Percentiles rank a stretch among this genome's conserved stretches.
Evolutionary conservation across 345 rosid species (phyloP).

Genomic region (Eutrema yunnanense): DNA sequence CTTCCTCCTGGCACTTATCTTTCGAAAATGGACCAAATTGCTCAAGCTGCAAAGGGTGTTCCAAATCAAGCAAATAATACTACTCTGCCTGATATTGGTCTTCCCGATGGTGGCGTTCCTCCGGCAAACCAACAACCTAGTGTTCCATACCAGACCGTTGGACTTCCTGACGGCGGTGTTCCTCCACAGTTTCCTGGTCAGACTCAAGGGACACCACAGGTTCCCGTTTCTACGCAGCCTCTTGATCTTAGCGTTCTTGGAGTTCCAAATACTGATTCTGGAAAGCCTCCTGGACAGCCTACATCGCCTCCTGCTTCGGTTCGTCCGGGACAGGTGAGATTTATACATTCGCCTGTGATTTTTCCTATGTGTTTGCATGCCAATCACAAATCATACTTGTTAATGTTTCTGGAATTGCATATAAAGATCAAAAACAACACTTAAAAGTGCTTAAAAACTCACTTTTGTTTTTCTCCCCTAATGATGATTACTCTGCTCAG

Average conservation of each 20-base stretch:
- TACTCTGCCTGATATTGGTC: slow-evolving; percentile 48
- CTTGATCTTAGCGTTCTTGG: slow-evolving; percentile 95
- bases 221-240: slow-evolving; percentile 58
- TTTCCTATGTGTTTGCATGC: not conserved
- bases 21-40: slow-evolving; percentile 59
- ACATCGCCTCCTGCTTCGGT: slow-evolving; percentile 60
- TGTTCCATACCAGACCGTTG: slow-evolving; percentile 44
- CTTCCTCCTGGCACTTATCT: slow-evolving; percentile 89
- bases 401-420: not conserved
- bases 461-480: not conserved
- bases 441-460: not conserved
- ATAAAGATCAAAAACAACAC: not conserved
- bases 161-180: slow-evolving; percentile 86
- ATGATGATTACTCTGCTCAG: slow-evolving; percentile 28
- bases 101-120: slow-evolving; percentile 76
- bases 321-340: slow-evolving; percentile 88
- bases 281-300: slow-evolving; percentile 49
- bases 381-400: not conserved
- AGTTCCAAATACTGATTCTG: slow-evolving; percentile 62
- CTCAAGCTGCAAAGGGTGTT: slow-evolving; percentile 38
- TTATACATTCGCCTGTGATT: not conserved
- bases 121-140: slow-evolving; percentile 46
- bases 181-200: slow-evolving; percentile 57
- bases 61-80: slow-evolving; percentile 38
- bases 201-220: slow-evolving; percentile 39